These are phyloP conservation scores for Chalciporus sphaerocephalus DNA, from an alignment of 768 basidiomycete species.

Conservation along the genomic window DNA sequence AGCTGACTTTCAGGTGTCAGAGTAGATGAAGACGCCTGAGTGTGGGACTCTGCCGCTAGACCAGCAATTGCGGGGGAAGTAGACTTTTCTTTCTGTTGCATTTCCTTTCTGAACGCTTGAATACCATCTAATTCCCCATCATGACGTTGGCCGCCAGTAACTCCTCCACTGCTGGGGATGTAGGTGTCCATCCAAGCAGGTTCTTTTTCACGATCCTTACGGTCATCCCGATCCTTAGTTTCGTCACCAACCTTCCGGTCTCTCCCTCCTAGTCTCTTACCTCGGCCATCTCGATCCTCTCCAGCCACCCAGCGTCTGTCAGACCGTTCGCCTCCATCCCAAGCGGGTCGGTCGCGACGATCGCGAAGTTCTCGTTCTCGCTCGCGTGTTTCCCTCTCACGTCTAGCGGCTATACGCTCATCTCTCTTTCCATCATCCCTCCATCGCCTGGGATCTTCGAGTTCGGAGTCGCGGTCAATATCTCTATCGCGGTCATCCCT, in stretches of 20 bases:
- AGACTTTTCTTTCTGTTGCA: constrained; percentile 72
- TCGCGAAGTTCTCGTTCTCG: constrained; percentile 39
- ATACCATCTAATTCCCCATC: constrained; percentile 77
- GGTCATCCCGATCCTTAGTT: constrained; percentile 47
- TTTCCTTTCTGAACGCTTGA: constrained; percentile 82
- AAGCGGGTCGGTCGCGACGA: constrained; percentile 45
- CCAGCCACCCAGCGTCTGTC: constrained; percentile 48
- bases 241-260: constrained; percentile 51
- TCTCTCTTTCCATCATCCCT: constrained; percentile 80
- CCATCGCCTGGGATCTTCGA: constrained; percentile 72
- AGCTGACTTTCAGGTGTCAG: constrained; percentile 39
- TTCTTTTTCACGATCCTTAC: constrained; percentile 69
- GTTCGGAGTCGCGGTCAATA: constrained; percentile 46
- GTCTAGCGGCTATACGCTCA: constrained; percentile 62
- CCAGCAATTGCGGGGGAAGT: constrained; percentile 13
- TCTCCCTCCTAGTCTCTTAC: constrained; percentile 54
- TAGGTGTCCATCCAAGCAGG: constrained; percentile 93
- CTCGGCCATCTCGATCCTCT: constrained; percentile 68
- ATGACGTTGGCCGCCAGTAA: constrained; percentile 55
- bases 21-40: constrained; percentile 17
- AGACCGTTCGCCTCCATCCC: constrained; percentile 48
- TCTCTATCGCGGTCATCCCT: constrained; percentile 40
- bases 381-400: constrained; percentile 46
- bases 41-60: constrained; percentile 12
- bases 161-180: constrained; percentile 55